These are phyloP conservation scores for Prunus mongolica DNA, from an alignment of 306 rosid species.

Conservation along the genomic window DNA sequence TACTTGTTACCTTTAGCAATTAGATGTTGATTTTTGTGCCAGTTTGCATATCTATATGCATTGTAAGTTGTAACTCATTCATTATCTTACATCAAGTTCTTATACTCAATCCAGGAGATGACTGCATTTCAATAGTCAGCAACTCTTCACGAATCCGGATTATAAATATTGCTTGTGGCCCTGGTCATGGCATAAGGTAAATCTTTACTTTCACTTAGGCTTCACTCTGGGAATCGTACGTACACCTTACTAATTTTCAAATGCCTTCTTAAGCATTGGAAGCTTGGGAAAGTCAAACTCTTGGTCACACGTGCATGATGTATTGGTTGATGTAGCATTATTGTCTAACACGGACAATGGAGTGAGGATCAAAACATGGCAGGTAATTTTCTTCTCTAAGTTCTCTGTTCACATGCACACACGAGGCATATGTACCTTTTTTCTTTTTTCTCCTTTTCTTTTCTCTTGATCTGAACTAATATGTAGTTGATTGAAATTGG, in stretches of 20 bases:
- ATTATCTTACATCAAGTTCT: neutral
- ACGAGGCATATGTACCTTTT: neutral
- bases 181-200: conserved; percentile 98
- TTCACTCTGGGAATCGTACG: neutral
- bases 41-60: no score
- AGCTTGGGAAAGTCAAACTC: conserved; percentile 81
- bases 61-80: neutral
- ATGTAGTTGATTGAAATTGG: neutral
- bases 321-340: conserved; percentile 61
- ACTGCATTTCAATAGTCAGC: conserved; percentile 82
- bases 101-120: conserved; percentile 65
- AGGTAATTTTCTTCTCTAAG: conserved; percentile 40
- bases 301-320: conserved; percentile 56
- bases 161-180: conserved; percentile 68
- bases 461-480: neutral
- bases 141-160: conserved; percentile 69
- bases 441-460: neutral
- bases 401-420: neutral
- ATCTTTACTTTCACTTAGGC: neutral
- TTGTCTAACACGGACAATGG: conserved; percentile 72
- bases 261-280: conserved; percentile 67
- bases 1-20: neutral
- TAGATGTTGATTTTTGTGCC: neutral
- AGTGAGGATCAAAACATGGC: conserved; percentile 96
- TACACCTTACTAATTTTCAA: conserved; percentile 10